phyloP scores from a whole-genome alignment of 768 basidiomycete genomes.

The Phanerochaete carnosa region DNA sequence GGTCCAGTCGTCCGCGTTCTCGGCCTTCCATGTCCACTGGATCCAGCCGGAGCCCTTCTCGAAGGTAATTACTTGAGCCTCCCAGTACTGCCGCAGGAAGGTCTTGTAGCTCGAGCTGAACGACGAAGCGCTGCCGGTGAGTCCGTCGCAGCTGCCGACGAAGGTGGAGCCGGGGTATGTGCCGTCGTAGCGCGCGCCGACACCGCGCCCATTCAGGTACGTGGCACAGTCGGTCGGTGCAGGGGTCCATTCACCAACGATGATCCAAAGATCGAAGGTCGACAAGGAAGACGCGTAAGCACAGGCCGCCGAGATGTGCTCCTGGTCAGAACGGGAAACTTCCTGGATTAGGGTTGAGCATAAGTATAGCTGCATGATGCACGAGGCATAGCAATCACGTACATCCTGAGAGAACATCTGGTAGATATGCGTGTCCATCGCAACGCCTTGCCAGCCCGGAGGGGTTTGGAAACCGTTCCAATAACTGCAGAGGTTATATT shows the following conservation, averaged over 20 bases:
- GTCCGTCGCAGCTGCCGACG: slow-evolving; percentile 70
- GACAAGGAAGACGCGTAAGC: slow-evolving; percentile 40
- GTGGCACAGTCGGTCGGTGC: slow-evolving; percentile 76
- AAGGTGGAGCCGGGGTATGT: slow-evolving; percentile 56
- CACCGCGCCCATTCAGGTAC: slow-evolving; percentile 81
- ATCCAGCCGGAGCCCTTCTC: slow-evolving; percentile 73
- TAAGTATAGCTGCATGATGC: neutral
- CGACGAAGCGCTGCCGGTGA: slow-evolving; percentile 69
- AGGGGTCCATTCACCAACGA: slow-evolving; percentile 88
- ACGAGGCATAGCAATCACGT: slow-evolving; percentile 21
- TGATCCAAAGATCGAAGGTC: slow-evolving; percentile 65
- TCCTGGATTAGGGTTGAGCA: slow-evolving; percentile 29
- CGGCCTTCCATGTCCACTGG: slow-evolving; percentile 85
- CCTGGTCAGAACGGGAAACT: slow-evolving; percentile 40
- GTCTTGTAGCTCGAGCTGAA: slow-evolving; percentile 80
- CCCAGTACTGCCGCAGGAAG: slow-evolving; percentile 80
- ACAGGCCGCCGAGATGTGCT: slow-evolving; percentile 67
- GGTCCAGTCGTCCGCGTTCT: slow-evolving; percentile 84
- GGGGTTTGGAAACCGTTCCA: slow-evolving; percentile 62
- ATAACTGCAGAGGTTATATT: slow-evolving; percentile 32
- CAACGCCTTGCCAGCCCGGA: slow-evolving; percentile 59
- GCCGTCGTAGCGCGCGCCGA: slow-evolving; percentile 62
- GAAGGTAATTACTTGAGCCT: slow-evolving; percentile 75
- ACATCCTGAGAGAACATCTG: slow-evolving; percentile 67
- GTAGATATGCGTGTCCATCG: slow-evolving; percentile 79